Evolutionary conservation across 108 stramenopile species (phyloP).

Genomic region (Nitzschia sp.): DNA sequence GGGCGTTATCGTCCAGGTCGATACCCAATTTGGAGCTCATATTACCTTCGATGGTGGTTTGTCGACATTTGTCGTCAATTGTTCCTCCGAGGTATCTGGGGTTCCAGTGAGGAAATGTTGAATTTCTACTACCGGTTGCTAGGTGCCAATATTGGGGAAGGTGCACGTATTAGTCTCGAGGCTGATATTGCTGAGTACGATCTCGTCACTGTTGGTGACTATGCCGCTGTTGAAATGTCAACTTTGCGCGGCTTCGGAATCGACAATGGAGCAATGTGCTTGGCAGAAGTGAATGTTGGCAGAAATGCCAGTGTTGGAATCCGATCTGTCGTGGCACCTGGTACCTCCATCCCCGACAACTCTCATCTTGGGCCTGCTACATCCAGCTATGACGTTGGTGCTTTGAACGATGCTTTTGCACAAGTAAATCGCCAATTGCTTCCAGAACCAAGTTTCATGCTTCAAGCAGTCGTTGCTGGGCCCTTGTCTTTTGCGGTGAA

Average conservation of each 20-base stretch:
- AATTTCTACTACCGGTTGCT: slow-evolving; percentile 41
- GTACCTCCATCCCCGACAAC: slow-evolving; percentile 31
- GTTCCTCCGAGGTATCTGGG: slow-evolving; percentile 40
- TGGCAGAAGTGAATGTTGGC: slow-evolving; percentile 47
- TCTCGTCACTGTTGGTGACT: slow-evolving; percentile 42
- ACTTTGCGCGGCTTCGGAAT: slow-evolving; percentile 49
- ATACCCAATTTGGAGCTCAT: slow-evolving; percentile 40
- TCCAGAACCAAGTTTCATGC: slow-evolving; percentile 30
- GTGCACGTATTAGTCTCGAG: slow-evolving; percentile 34
- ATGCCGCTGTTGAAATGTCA: slow-evolving; percentile 41
- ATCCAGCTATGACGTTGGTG: slow-evolving; percentile 35
- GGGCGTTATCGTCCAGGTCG: slow-evolving; percentile 51
- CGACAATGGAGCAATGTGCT: slow-evolving; percentile 52
- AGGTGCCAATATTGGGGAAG: slow-evolving; percentile 51
- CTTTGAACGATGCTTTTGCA: not conserved
- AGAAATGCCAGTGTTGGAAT: slow-evolving; percentile 41
- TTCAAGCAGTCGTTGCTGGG: slow-evolving; percentile 12
- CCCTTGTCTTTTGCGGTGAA: slow-evolving; percentile 34
- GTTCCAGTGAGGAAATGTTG: slow-evolving; percentile 24
- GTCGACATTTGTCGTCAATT: slow-evolving; percentile 42
- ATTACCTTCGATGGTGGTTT: slow-evolving; percentile 67
- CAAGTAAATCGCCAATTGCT: slow-evolving; percentile 32
- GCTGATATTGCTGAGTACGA: slow-evolving; percentile 58
- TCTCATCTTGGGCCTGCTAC: slow-evolving; percentile 39
- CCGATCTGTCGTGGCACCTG: slow-evolving; percentile 52